Conservation (phyloP, 768 basidiomycete species). For the Leccinum uliginosum region DNA sequence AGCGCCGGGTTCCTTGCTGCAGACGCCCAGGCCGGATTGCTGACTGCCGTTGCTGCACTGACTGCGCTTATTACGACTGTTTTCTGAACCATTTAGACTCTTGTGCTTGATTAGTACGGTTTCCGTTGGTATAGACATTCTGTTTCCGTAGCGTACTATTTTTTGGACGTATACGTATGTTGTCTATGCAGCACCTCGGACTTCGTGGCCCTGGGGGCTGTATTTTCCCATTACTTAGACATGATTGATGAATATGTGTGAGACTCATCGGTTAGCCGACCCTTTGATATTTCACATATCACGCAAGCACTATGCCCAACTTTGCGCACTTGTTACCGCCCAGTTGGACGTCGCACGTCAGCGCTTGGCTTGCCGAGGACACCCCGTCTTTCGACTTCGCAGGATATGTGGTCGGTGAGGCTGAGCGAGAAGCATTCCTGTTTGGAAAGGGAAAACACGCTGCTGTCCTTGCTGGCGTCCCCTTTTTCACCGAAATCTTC, state of each 20-base stretch:
- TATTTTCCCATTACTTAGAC: background rate
- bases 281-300: background rate
- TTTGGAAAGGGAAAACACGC: slow-evolving; percentile 81
- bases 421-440: slow-evolving; percentile 77
- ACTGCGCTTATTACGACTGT: slow-evolving; percentile 29
- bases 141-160: background rate
- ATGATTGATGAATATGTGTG: background rate
- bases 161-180: background rate
- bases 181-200: background rate
- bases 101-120: background rate
- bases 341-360: slow-evolving; percentile 82
- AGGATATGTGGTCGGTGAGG: slow-evolving; percentile 94
- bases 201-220: background rate
- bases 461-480: slow-evolving; percentile 87
- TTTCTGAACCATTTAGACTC: slow-evolving; percentile 12
- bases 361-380: slow-evolving; percentile 86
- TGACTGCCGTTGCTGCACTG: slow-evolving; percentile 34
- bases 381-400: slow-evolving; percentile 96
- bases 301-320: background rate
- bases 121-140: background rate
- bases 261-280: background rate
- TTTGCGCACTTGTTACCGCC: slow-evolving; percentile 77
- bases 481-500: slow-evolving; percentile 95
- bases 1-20: slow-evolving; percentile 30
- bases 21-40: slow-evolving; percentile 28